These are phyloP conservation scores for Lagenaria siceraria DNA, from an alignment of 306 rosid species.

Conservation along the genomic window DNA sequence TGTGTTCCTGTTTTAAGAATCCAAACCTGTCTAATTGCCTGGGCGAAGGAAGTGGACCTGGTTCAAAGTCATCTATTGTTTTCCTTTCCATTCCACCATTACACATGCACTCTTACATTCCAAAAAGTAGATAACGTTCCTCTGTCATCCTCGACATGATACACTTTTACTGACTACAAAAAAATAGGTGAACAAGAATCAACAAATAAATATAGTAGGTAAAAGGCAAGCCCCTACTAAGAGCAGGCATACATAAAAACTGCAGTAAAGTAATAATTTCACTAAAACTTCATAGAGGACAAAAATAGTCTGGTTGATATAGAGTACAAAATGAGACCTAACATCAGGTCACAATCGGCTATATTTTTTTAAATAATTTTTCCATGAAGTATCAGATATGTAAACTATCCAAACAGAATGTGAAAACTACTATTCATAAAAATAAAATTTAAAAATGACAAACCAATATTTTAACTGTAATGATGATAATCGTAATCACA, in stretches of 20 bases:
- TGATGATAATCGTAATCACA: not conserved
- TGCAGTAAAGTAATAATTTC: not conserved
- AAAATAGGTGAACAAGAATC: not conserved
- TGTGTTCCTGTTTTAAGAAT: conserved; percentile 57
- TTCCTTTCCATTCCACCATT: conserved; percentile 62
- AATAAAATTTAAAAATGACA: not conserved
- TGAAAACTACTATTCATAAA: not conserved
- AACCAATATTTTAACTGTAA: not conserved
- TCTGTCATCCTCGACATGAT: conserved; percentile 13
- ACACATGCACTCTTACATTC: conserved; percentile 15
- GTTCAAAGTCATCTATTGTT: conserved; percentile 54
- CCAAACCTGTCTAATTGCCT: conserved; percentile 80
- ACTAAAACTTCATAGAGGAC: not conserved
- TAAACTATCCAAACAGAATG: not conserved
- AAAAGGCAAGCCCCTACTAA: not conserved
- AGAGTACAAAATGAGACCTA: not conserved
- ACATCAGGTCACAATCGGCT: not conserved
- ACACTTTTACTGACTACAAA: not conserved
- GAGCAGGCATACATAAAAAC: not conserved
- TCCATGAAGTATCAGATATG: not conserved
- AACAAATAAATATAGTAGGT: not conserved
- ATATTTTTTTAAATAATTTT: not conserved
- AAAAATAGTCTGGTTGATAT: not conserved
- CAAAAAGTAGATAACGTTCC: conserved; percentile 11
- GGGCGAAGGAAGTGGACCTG: conserved; percentile 57